phyloP scores from a whole-genome alignment of 176 grass and related monocot genomes.

The Alopecurus myosuroides region DNA sequence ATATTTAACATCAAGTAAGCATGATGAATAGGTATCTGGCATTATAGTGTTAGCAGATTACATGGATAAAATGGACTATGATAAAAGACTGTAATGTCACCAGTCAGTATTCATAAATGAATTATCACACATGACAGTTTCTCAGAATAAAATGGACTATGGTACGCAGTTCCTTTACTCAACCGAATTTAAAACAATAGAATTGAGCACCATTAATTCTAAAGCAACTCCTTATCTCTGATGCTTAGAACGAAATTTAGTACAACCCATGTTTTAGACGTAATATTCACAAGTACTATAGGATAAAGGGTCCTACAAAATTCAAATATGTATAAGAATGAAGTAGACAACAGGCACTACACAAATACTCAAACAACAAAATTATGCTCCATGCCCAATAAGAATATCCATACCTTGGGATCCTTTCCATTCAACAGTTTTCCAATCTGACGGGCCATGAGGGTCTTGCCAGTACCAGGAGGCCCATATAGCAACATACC shows the following conservation, averaged over 20 bases:
- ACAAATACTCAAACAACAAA: conserved; percentile 16
- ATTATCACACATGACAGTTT: neutral
- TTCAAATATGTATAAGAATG: neutral
- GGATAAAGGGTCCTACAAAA: neutral
- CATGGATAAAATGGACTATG: conserved; percentile 1
- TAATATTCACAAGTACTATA: neutral
- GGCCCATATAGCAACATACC: conserved; percentile 92
- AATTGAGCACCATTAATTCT: neutral
- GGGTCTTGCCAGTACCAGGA: conserved; percentile 98
- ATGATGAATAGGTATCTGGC: neutral
- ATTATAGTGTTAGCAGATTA: conserved; percentile 7
- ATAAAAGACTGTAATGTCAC: neutral
- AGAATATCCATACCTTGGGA: conserved; percentile 66
- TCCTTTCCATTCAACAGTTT: conserved; percentile 96
- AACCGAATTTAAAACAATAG: conserved; percentile 1
- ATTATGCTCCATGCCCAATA: conserved; percentile 2
- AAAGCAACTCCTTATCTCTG: neutral
- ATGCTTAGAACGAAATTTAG: neutral
- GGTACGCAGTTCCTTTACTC: neutral
- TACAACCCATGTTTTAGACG: neutral
- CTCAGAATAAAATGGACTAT: neutral
- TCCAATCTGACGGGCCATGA: conserved; percentile 98
- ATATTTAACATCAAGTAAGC: neutral
- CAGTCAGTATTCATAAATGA: neutral
- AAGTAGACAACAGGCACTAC: neutral